phyloP scores from a whole-genome alignment of 768 basidiomycete genomes.

The Myochromella boudieri region DNA sequence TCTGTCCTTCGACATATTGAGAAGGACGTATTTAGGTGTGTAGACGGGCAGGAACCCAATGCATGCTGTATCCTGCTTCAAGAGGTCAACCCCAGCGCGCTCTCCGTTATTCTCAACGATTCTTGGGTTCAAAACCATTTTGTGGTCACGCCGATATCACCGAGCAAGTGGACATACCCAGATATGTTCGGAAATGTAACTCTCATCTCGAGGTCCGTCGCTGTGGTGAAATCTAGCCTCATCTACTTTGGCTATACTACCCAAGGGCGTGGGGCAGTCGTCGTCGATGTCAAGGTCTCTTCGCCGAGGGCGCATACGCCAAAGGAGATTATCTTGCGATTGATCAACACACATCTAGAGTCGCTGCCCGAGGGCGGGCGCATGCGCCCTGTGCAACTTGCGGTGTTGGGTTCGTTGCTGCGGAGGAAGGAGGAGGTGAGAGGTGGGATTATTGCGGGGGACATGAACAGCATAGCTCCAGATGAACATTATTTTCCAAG shows the following conservation, averaged over 20 bases:
- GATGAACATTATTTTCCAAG: conserved; percentile 43
- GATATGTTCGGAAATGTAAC: conserved; percentile 69
- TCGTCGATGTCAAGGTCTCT: conserved; percentile 54
- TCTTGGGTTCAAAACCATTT: conserved; percentile 67
- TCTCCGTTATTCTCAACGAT: conserved; percentile 50
- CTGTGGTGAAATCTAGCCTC: conserved; percentile 46
- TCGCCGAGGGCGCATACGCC: conserved; percentile 30
- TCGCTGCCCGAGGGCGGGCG: conserved; percentile 47
- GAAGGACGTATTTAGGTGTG: conserved; percentile 48
- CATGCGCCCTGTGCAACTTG: conserved; percentile 51
- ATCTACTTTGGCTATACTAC: conserved; percentile 51
- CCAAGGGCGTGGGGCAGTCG: conserved; percentile 56
- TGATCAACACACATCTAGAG: conserved; percentile 78
- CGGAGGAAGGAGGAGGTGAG: conserved; percentile 43
- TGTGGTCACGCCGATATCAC: conserved; percentile 52
- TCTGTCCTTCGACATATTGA: conserved; percentile 56
- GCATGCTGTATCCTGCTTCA: conserved; percentile 71
- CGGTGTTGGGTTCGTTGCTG: conserved; percentile 49
- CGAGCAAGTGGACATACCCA: conserved; percentile 50
- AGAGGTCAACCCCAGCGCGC: conserved; percentile 51
- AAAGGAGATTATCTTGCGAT: conserved; percentile 47
- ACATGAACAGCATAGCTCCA: conserved; percentile 66
- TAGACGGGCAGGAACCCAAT: conserved; percentile 43
- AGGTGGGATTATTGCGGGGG: conserved; percentile 67
- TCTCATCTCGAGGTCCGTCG: conserved; percentile 57